phyloP scores from a whole-genome alignment of 2,329 filamentous ascomycete genomes.

The Trichoderma koningii region DNA sequence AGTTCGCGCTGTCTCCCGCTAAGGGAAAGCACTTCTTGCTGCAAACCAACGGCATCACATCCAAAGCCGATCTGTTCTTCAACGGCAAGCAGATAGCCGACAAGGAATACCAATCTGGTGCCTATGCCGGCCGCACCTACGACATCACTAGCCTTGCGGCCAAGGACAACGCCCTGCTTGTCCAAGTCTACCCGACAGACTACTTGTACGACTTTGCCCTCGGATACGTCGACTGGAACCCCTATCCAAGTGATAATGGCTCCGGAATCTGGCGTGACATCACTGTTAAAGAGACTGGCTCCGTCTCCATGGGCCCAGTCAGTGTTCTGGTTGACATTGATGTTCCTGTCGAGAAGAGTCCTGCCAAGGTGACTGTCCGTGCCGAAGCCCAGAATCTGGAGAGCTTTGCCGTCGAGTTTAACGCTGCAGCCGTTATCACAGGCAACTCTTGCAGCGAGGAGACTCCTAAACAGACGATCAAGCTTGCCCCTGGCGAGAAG shows the following conservation, averaged over 20 bases:
- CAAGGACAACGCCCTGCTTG: slow-evolving; percentile 53
- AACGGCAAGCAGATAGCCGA: slow-evolving; percentile 57
- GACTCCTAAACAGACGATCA: slow-evolving; percentile 39
- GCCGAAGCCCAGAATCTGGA: slow-evolving; percentile 46
- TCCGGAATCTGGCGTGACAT: slow-evolving; percentile 65
- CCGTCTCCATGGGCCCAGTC: slow-evolving; percentile 49
- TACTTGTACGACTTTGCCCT: slow-evolving; percentile 61
- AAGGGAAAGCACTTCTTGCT: slow-evolving; percentile 51
- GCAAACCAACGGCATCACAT: slow-evolving; percentile 61
- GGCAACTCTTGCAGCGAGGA: slow-evolving; percentile 36
- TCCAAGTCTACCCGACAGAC: slow-evolving; percentile 59
- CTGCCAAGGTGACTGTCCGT: slow-evolving; percentile 44
- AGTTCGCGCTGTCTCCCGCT: slow-evolving; percentile 46
- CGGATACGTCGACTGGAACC: slow-evolving; percentile 38
- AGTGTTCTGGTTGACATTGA: slow-evolving; percentile 49
- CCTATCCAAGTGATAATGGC: slow-evolving; percentile 60
- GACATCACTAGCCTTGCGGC: slow-evolving; percentile 52
- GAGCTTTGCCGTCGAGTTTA: slow-evolving; percentile 42
- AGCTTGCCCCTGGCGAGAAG: slow-evolving; percentile 42
- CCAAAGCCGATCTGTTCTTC: slow-evolving; percentile 60
- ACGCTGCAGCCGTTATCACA: slow-evolving; percentile 39
- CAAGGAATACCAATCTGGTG: slow-evolving; percentile 53
- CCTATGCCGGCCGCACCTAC: slow-evolving; percentile 58
- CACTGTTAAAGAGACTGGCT: slow-evolving; percentile 56
- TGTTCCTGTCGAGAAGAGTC: slow-evolving; percentile 28